Percentiles rank a stretch among this genome's conserved stretches.
These are phyloP conservation scores for Helminthosporium solani DNA, from an alignment of 2,329 filamentous ascomycete species.

Conservation along the genomic window DNA sequence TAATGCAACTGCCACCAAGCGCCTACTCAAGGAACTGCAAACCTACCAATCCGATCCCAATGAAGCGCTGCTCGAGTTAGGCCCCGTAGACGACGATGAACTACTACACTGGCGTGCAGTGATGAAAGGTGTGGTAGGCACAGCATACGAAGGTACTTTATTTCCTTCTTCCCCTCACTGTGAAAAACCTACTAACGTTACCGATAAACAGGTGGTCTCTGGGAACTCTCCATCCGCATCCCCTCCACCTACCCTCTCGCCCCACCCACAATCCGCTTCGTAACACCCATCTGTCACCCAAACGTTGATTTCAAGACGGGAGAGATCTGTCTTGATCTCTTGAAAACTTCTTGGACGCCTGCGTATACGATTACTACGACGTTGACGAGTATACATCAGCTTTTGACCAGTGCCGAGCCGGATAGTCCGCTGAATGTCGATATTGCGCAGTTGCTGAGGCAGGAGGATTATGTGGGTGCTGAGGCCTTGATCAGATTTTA, in stretches of 20 bases:
- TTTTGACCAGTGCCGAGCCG: conserved; percentile 67
- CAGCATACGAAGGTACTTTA: conserved; percentile 60
- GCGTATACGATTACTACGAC: conserved; percentile 78
- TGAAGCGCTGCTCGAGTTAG: conserved; percentile 57
- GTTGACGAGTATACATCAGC: conserved; percentile 69
- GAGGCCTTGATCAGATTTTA: conserved; percentile 71
- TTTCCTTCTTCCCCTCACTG: background rate
- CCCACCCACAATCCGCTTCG: conserved; percentile 76
- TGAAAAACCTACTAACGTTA: too few species aligned
- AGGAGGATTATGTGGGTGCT: conserved; percentile 68
- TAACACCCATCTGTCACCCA: conserved; percentile 52
- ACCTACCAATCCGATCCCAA: conserved; percentile 58
- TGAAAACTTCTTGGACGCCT: conserved; percentile 77
- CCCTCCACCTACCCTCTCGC: conserved; percentile 75
- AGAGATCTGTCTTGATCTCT: conserved; percentile 90
- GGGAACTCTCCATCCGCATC: conserved; percentile 76
- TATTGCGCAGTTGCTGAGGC: conserved; percentile 68
- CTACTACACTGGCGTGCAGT: conserved; percentile 62
- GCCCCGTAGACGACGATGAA: conserved; percentile 58
- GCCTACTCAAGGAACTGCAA: conserved; percentile 62
- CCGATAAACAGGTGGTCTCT: conserved; percentile 63
- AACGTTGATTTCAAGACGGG: conserved; percentile 61
- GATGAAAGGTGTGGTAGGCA: conserved; percentile 59
- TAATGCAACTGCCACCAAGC: conserved; percentile 52
- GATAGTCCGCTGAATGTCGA: conserved; percentile 80